phyloP scores from a whole-genome alignment of 345 rosid genomes.

The Boechera retrofracta region DNA sequence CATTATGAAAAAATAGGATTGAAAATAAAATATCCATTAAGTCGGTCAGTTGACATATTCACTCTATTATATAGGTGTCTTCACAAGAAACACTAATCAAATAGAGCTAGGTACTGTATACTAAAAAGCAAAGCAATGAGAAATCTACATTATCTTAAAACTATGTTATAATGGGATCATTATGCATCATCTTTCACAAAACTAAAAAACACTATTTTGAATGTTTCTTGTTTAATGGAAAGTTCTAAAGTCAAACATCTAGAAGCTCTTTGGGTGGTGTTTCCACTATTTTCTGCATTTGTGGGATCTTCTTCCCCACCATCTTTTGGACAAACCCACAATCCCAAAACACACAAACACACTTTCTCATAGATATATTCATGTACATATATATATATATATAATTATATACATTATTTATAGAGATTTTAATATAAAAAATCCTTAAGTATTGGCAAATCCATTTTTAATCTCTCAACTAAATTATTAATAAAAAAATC shows the following conservation, averaged over 20 bases:
- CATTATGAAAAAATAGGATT: neutral
- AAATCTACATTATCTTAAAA: constrained; percentile 36
- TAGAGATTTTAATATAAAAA: too few species aligned
- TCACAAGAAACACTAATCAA: neutral
- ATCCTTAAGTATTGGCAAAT: too few species aligned
- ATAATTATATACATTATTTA: too few species aligned
- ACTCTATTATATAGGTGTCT: constrained; percentile 3
- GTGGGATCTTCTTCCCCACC: constrained; percentile 41
- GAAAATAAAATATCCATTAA: neutral
- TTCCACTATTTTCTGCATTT: constrained; percentile 50
- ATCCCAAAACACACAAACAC: constrained; percentile 26
- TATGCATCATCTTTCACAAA: constrained; percentile 27
- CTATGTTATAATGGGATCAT: constrained; percentile 42
- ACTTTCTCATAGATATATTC: neutral
- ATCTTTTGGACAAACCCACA: constrained; percentile 42
- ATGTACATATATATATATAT: neutral
- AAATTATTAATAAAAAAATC: too few species aligned
- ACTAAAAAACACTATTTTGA: constrained; percentile 21
- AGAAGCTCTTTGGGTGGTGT: constrained; percentile 49
- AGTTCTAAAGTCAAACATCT: constrained; percentile 59
- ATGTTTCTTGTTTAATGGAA: constrained; percentile 43
- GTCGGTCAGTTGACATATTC: neutral
- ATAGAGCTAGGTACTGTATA: constrained; percentile 2
- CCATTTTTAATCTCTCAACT: too few species aligned
- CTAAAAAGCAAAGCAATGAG: constrained; percentile 14